Evolutionary conservation across 495 filamentous ascomycete species (phyloP).

Genomic region (Saxispiralis lemnorum): DNA sequence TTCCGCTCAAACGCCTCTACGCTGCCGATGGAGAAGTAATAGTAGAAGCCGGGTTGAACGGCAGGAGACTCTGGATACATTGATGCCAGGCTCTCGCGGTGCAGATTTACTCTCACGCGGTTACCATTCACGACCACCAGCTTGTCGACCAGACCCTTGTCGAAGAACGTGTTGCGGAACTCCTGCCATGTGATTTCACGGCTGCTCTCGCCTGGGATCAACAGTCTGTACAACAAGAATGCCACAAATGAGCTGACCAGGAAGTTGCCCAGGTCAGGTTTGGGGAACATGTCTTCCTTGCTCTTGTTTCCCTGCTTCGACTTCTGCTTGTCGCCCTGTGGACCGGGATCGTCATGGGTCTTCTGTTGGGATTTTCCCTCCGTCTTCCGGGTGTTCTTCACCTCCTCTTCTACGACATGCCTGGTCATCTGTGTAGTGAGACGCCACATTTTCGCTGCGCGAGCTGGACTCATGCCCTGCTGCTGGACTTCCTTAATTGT

Average conservation of each 20-base stretch:
- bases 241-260: slow-evolving; percentile 39
- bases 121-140: slow-evolving; percentile 60
- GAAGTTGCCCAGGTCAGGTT: slow-evolving; percentile 38
- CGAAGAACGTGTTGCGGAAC: slow-evolving; percentile 75
- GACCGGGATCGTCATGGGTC: slow-evolving; percentile 22
- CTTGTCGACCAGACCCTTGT: slow-evolving; percentile 89
- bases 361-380: slow-evolving; percentile 23
- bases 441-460: slow-evolving; percentile 33
- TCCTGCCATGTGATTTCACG: slow-evolving; percentile 96
- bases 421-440: slow-evolving; percentile 28
- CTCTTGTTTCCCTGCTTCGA: slow-evolving; percentile 20
- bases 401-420: slow-evolving; percentile 16
- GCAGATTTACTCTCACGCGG: slow-evolving; percentile 64
- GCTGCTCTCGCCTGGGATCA: slow-evolving; percentile 46
- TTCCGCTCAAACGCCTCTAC: slow-evolving; percentile 79
- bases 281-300: slow-evolving; percentile 30
- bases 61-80: slow-evolving; percentile 73
- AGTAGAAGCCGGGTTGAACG: slow-evolving; percentile 51
- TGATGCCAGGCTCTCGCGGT: slow-evolving; percentile 57
- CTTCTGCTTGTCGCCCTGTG: slow-evolving; percentile 19
- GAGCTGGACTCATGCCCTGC: slow-evolving; percentile 29
- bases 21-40: slow-evolving; percentile 91
- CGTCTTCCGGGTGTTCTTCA: slow-evolving; percentile 14
- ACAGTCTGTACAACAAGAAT: slow-evolving; percentile 42
- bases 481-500: slow-evolving; percentile 28